A percentile compares a stretch with the other conserved stretches of the same genome.
Evolutionary conservation across 345 rosid genomes (phyloP).

Genomic region (Syzygium grande): DNA sequence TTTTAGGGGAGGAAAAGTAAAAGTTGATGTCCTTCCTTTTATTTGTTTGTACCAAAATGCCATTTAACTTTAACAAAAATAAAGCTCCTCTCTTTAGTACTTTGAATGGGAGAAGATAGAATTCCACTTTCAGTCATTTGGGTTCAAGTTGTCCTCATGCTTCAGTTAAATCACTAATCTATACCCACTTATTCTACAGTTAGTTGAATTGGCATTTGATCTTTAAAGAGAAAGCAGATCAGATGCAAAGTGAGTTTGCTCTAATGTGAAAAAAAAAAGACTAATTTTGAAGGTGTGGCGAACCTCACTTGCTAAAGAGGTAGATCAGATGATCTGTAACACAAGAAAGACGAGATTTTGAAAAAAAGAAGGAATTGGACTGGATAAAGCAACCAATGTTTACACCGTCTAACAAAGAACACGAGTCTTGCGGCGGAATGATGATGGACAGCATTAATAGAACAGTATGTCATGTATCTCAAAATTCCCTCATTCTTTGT

Average conservation of each 20-base stretch:
- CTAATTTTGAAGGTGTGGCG: not conserved
- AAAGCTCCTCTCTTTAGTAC: constrained; percentile 22
- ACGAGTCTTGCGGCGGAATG: not conserved
- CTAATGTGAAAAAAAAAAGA: not conserved
- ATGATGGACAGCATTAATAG: not conserved
- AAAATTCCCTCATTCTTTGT: not conserved
- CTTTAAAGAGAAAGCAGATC: not conserved
- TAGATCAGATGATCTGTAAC: not conserved
- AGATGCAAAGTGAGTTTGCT: not conserved
- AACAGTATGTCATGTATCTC: not conserved
- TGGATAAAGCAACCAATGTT: not conserved
- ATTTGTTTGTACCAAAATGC: constrained; percentile 18
- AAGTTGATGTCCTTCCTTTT: constrained; percentile 22
- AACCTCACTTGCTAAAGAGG: not conserved
- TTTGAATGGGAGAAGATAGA: constrained; percentile 43
- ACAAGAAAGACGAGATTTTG: not conserved
- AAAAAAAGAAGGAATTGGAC: not conserved
- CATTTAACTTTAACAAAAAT: constrained; percentile 53
- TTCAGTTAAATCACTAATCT: constrained; percentile 12
- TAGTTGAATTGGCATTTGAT: not conserved
- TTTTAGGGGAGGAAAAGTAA: constrained; percentile 22
- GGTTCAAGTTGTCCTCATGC: constrained; percentile 27
- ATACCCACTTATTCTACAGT: not conserved
- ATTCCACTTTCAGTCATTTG: constrained; percentile 34
- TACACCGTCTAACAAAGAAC: not conserved